Conservation (phyloP, 345 rosid genomes). For the Syzygium grande region DNA sequence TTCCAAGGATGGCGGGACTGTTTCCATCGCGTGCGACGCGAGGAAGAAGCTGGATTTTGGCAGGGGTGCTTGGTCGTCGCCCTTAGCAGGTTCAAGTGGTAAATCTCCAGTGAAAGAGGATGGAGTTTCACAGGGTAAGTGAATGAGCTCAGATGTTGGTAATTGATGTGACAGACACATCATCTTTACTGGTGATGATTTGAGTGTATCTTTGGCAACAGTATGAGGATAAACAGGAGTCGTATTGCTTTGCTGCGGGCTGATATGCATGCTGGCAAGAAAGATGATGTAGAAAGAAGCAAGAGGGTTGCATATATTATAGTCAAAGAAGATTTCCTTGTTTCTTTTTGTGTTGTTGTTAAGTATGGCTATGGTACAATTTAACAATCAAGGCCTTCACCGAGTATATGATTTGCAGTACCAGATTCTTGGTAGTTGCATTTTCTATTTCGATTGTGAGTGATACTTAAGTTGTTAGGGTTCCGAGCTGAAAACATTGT, state of each 20-base stretch:
- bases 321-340: background rate
- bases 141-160: background rate
- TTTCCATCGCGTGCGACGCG: background rate
- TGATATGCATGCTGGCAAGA: background rate
- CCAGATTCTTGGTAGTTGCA: background rate
- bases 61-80: background rate
- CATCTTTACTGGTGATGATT: background rate
- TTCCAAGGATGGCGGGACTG: background rate
- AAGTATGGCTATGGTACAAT: background rate
- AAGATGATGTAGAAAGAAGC: background rate
- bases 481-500: background rate
- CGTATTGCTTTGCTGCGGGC: background rate
- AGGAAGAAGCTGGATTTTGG: background rate
- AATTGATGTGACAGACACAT: no score
- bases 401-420: background rate
- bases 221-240: background rate
- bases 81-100: background rate
- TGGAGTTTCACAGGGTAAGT: background rate
- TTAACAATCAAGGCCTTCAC: background rate
- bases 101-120: background rate
- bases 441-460: background rate
- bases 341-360: background rate
- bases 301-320: background rate
- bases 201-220: background rate
- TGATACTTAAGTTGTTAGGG: background rate